Base-by-base conservation (phyloP, 768 basidiomycete genomes). In the Suillus occidentalis region DNA sequence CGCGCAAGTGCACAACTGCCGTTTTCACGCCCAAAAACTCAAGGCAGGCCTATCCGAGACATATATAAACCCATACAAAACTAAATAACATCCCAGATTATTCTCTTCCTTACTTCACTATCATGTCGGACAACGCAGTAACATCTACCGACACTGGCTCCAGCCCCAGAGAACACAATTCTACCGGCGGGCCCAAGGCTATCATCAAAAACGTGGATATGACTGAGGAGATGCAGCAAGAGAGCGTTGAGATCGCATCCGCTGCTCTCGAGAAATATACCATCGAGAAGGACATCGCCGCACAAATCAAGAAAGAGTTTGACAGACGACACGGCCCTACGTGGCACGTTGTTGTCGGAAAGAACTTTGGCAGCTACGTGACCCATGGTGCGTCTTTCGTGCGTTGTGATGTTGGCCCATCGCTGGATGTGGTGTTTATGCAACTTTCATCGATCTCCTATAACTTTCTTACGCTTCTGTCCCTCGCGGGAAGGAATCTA, bases 261-360 rank as follows among this genome's bases (percentile, higher is more conserved):
- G 83, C 87, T 28, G 93, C 95, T 2, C 85, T 98, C 77, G 91
- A 95, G 71, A 92, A 94, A 77, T 94, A 89, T 82, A 89, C 86
- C 78, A 91, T 97, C 82, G 97, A 99, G 84, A 98, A 97, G 80
- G 97, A 99, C 78, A 95, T 98, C 75, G 97, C 97, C 18, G 95
- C 96, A 49, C 89, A 92, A 78, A 92, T 98, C 87, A 99, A 99
- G 87, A 95, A 95, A 79, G 95, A 97, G 82, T 95, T 96, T 76
- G 97, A 99, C 84, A 84, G 88, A 80, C 83, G 90, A 78, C 89
- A 94, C 71, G 94, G 94, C 31, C 88, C 93, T 63, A 97, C 96
- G 71, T 99, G 97, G 97, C 97, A 99, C 77, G 95, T 95, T 77
- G 95, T 99, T 69, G 97, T 97, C 60, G 97, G 97, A 66, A 98